Evolutionary conservation across 306 rosid species (phyloP).

Genomic region (Canavalia gladiata): DNA sequence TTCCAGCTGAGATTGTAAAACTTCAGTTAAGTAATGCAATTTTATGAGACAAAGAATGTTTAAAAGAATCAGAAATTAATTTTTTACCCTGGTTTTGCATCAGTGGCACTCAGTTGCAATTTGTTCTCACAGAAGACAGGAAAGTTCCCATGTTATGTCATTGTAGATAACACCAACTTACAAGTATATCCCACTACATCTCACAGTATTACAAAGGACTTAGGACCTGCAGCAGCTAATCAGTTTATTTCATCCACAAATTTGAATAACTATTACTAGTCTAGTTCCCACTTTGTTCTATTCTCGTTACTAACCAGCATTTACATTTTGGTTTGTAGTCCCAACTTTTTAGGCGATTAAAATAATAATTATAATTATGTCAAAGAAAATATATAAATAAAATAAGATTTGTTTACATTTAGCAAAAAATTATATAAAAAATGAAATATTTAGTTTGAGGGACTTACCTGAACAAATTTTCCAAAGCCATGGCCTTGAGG

Average conservation of each 20-base stretch:
- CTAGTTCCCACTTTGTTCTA: not conserved
- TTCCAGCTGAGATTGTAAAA: not conserved
- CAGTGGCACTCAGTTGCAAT: not conserved
- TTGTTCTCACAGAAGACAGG: not conserved
- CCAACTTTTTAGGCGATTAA: slow-evolving; percentile 9
- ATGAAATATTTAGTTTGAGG: slow-evolving; percentile 36
- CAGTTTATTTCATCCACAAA: not conserved
- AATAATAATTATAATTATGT: not conserved
- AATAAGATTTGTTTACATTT: not conserved
- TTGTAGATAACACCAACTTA: not conserved
- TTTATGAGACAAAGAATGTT: not conserved
- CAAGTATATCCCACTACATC: not conserved
- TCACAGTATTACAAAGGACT: slow-evolving; percentile 1
- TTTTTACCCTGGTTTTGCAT: not conserved
- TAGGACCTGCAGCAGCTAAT: slow-evolving; percentile 1
- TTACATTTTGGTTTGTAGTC: not conserved
- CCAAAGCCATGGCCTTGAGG: slow-evolving; percentile 85
- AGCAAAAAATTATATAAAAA: not conserved
- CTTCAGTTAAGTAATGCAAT: not conserved
- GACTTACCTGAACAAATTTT: slow-evolving; percentile 85
- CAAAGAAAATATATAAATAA: not conserved
- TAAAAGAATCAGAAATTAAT: not conserved
- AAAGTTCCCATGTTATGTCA: not conserved
- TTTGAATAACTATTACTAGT: slow-evolving; percentile 5
- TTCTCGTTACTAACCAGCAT: slow-evolving; percentile 4